phyloP scores from a whole-genome alignment of 306 rosid genomes.

The Ceratonia siliqua region DNA sequence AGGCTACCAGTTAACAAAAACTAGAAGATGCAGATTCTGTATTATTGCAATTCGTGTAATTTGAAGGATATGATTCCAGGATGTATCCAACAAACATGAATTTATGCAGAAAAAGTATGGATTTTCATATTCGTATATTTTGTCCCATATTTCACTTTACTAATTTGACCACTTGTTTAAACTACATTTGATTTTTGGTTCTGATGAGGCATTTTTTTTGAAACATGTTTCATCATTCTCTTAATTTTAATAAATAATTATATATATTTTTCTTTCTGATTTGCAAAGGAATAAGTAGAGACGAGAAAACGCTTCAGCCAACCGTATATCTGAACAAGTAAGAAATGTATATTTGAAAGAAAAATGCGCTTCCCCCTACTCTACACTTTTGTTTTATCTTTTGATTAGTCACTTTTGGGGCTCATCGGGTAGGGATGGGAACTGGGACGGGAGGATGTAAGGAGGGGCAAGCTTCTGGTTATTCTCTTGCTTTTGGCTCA shows the following conservation, averaged over 20 bases:
- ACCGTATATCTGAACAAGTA: constrained; percentile 87
- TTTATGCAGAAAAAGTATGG: not conserved
- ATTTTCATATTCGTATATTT: constrained; percentile 3
- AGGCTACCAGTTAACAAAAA: not conserved
- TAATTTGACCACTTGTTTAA: constrained; percentile 10
- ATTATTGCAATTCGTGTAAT: not conserved
- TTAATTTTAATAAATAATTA: constrained; percentile 9
- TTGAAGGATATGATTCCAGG: not conserved
- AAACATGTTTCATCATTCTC: constrained; percentile 1
- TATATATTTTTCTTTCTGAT: constrained; percentile 26
- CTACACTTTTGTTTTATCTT: not conserved
- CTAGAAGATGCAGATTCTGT: constrained; percentile 5
- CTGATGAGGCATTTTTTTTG: not conserved
- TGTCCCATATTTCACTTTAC: not conserved
- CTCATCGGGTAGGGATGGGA: not conserved
- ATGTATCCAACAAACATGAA: not conserved
- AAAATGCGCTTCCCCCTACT: not conserved
- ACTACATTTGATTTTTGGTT: constrained; percentile 2
- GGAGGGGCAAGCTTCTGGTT: not conserved
- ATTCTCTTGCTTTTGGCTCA: constrained; percentile 19
- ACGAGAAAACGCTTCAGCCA: constrained; percentile 91
- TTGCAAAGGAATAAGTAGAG: constrained; percentile 68
- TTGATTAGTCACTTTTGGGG: not conserved
- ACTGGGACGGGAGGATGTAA: too few relatives aligned
- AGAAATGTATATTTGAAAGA: constrained; percentile 32